Evolutionary conservation across 2,329 filamentous ascomycete genomes (phyloP), one percentile per base, ranked within the genome.

Genomic region (Alternaria sp.): DNA sequence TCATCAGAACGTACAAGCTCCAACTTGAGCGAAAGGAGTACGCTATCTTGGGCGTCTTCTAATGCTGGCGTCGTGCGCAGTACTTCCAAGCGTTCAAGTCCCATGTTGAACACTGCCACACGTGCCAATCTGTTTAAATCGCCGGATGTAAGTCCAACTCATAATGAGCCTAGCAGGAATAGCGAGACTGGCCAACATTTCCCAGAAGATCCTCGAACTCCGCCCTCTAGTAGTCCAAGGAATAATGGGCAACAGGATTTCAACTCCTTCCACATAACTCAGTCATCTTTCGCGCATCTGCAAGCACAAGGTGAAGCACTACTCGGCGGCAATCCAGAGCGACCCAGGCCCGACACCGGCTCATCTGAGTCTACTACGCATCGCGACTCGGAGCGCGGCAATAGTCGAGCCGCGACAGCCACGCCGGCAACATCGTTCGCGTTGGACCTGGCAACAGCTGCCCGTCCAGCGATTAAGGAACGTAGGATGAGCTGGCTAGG

Each of bases 11-110:
- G 84, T 21, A 87, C 85, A 2, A 79, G 79, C 3, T 87, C 85
- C 0, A 84, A 81, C 29, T 75, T 87, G 3, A 86, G 84, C 54
- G 85, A 86, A 11, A 75, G 75, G 8, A 85, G 84, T 23, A 73
- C 74, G 5, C 60, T 80, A 0, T 83, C 82, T 3, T 79, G 79
- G 33, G 70, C 72, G 10, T 81, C 80, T 3, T 68, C 71, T 5
- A 71, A 65, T 10, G 78, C 69, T 26, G 80, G 79, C 34, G 68
- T 83, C 13, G 77, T 74, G 4, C 77, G 81, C 5, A 83, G 75
- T 37, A 72, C 80, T 31, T 83, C 81, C 0, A 78, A 80, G 42
- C 77, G 79, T 7, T 82, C 80, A 1, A 75, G 75, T 13, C 75
- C 74, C 4, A 69, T 82, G 5, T 63, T 81, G 51, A 67, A 77